Evolutionary conservation across 108 stramenopile species (phyloP).

Genomic region (Conticribra weissflogii): DNA sequence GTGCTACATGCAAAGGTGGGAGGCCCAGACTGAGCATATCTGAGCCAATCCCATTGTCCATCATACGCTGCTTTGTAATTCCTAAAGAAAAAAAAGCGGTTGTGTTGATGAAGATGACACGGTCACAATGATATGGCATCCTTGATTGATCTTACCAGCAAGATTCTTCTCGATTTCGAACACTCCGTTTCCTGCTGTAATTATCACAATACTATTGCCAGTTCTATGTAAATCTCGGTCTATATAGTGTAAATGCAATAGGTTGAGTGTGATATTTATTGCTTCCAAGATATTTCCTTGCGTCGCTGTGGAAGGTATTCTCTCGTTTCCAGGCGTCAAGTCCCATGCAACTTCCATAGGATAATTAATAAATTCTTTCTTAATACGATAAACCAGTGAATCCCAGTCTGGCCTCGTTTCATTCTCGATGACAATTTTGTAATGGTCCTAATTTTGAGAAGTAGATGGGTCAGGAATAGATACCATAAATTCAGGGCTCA

Average conservation of each 20-base stretch:
- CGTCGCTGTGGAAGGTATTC: constrained; percentile 79
- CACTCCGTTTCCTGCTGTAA: constrained; percentile 95
- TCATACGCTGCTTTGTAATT: constrained; percentile 97
- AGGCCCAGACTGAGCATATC: constrained; percentile 95
- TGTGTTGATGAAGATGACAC: too few relatives aligned
- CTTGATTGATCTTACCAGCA: constrained; percentile 94
- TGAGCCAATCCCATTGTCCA: constrained; percentile 99
- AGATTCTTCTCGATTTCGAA: constrained; percentile 91
- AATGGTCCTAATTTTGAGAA: constrained; percentile 84
- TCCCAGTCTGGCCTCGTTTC: constrained; percentile 82
- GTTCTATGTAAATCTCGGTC: constrained; percentile 93
- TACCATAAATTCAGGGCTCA: too few relatives aligned
- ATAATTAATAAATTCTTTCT: constrained; percentile 88
- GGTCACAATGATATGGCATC: not conserved
- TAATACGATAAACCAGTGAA: constrained; percentile 76
- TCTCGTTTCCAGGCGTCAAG: constrained; percentile 50
- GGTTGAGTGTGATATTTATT: constrained; percentile 96
- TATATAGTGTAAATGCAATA: constrained; percentile 95
- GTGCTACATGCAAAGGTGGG: constrained; percentile 96
- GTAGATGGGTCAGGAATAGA: too few relatives aligned
- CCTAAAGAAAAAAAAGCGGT: not conserved
- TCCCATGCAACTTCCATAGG: constrained; percentile 87
- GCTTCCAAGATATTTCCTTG: constrained; percentile 98
- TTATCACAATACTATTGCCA: constrained; percentile 94
- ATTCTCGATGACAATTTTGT: constrained; percentile 94